A percentile compares a stretch with the other conserved stretches of the same genome.
phyloP scores from a whole-genome alignment of 371 early-diverging fungal genomes.

The Massospora cicadina region DNA sequence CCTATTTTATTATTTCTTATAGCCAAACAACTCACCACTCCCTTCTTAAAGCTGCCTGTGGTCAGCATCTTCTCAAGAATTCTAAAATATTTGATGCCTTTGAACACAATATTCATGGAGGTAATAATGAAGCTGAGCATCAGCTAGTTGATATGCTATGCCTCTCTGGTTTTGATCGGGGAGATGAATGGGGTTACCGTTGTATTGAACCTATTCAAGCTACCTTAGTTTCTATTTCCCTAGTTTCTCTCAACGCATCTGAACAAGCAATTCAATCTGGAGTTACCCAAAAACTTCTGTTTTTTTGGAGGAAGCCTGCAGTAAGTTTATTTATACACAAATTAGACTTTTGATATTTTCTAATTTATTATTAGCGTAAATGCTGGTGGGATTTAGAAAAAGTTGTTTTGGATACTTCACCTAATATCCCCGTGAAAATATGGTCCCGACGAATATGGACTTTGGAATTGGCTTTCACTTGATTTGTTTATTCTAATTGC shows the following conservation, averaged over 20 bases:
- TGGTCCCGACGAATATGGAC: constrained; percentile 79
- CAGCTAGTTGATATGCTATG: constrained; percentile 80
- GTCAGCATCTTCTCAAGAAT: constrained; percentile 36
- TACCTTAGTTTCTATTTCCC: constrained; percentile 43
- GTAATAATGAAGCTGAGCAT: constrained; percentile 51
- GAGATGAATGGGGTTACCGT: constrained; percentile 62
- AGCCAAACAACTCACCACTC: constrained; percentile 19
- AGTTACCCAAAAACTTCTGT: constrained; percentile 55
- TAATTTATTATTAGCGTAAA: constrained; percentile 30
- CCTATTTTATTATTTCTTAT: constrained; percentile 33
- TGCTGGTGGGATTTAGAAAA: constrained; percentile 77
- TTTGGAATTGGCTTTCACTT: constrained; percentile 56
- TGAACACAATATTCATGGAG: constrained; percentile 39
- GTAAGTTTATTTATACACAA: constrained; percentile 21
- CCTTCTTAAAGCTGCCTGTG: constrained; percentile 38
- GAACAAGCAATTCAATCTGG: constrained; percentile 55
- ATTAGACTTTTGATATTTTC: not conserved
- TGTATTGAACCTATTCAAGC: constrained; percentile 47
- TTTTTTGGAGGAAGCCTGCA: constrained; percentile 74
- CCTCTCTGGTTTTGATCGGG: constrained; percentile 52
- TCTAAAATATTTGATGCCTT: constrained; percentile 56
- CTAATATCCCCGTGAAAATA: constrained; percentile 38
- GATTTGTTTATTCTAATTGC: constrained; percentile 13
- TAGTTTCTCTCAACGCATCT: constrained; percentile 49
- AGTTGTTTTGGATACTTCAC: constrained; percentile 29